Conservation (phyloP, 257 asterid species). For the Solanum dulcamara region DNA sequence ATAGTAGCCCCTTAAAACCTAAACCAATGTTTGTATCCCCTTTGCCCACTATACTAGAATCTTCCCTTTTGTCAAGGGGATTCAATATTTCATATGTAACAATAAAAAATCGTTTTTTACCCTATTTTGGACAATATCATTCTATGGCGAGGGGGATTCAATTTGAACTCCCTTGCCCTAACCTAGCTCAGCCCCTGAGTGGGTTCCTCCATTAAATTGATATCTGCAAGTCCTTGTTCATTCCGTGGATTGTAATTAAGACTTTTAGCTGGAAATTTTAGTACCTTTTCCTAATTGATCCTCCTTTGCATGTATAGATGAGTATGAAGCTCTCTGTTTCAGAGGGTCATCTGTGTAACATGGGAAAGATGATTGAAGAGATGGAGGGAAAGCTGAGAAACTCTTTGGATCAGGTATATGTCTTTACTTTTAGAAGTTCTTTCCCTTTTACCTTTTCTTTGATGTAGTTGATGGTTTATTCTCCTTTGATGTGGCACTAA, state of each 20-base stretch:
- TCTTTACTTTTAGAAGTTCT: neutral
- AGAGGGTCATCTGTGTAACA: slow-evolving; percentile 89
- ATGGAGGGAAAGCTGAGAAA: slow-evolving; percentile 95
- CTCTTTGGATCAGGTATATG: slow-evolving; percentile 85
- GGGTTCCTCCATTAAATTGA: neutral
- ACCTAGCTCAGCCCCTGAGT: neutral
- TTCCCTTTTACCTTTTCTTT: too few species aligned
- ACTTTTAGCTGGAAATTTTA: neutral
- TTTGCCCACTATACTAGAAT: neutral
- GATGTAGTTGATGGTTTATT: neutral
- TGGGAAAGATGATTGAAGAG: slow-evolving; percentile 99
- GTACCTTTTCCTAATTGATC: neutral
- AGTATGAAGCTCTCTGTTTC: slow-evolving; percentile 63
- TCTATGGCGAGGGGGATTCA: neutral
- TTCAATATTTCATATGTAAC: neutral
- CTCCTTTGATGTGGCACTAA: neutral
- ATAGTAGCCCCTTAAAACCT: neutral
- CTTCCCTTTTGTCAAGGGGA: neutral
- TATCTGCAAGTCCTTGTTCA: neutral
- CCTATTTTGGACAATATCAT: neutral
- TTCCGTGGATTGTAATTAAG: neutral
- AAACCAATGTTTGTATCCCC: neutral
- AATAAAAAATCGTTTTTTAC: neutral
- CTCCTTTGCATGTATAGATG: slow-evolving; percentile 39
- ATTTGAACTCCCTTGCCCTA: neutral